Base-by-base conservation (phyloP, 768 basidiomycete genomes). In the Trametes cubensis region DNA sequence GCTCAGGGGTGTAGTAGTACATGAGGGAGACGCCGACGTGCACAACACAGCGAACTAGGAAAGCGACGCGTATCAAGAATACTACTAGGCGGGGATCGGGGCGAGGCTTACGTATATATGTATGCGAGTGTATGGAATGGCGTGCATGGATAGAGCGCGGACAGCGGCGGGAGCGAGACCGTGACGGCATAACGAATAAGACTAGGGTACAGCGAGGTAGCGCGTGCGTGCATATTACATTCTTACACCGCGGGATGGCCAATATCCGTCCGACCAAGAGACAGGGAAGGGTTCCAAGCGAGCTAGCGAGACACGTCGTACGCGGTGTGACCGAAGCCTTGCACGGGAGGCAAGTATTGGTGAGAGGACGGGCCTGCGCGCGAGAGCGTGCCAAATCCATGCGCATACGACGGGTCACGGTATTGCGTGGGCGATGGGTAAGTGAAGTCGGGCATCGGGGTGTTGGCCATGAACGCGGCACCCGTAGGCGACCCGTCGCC, bases 291-390 rank as follows among this genome's bases (percentile, higher is more conserved):
- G 49, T 21, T 14, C 44, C 25, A 20, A 21, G 20, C 34, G 53
- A 49, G 39, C 51, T 34, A 62, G 41, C 61, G 61, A 18, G 61
- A 40, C 48, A 25, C 30, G 25, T 62, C 61, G 50, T 46, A 62
- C n/a, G 49, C 40, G 34, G 44, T 25, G 42, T 62, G 55, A 2
- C 34, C 48, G n/a, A 46, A 52, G 30, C 41, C 42, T 51, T 57
- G 61, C 21, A 62, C 39, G 17, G 61, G 55, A 23, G 61, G 61
- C n/a, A 62, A 48, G 17, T 61, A 55, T 20, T 42, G 30, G 41
- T 44, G 53, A 8, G 52, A 28, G 2, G 55, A 15, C 17, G 49
- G 26, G 20, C 55, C 42, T 50, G 42, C 18, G 1, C 57, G 55
- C 10, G 26, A 15, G 25, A 53, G 40, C 7, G 41, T 21, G 30